Base-by-base conservation (phyloP, 495 filamentous ascomycete genomes). In the Aspergillus bridgeri region DNA sequence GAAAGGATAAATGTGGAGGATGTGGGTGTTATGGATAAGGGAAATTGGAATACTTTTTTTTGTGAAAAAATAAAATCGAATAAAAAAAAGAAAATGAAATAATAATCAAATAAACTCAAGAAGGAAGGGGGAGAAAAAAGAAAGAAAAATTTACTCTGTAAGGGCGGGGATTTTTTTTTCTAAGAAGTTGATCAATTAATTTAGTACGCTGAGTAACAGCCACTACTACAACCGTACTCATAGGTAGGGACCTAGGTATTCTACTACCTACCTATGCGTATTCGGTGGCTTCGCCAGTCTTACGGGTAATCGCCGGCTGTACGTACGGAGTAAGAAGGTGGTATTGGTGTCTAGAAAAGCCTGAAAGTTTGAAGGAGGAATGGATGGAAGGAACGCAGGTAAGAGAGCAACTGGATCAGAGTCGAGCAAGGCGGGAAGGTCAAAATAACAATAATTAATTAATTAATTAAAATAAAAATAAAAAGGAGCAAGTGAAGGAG, bases 11-110 rank as follows among this genome's bases (percentile, higher is more conserved):
- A 22, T 46, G 44, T 61, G 57, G 60, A 60, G 60, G 59, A 53
- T 56, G 53, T 59, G 58, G 51, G 55, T 50, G 55, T 51, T 60
- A 46, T 60, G 62, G 51, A 60, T 60, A 64, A 55, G 61, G 56
- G 48, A 58, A 60, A 62, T 22, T 19, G 44, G 4, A 46, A 46
- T 46, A 4, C 15, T 46, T 6, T 19, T 46, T 19, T 19, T 60
- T 57, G 52, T 33, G 53, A 56, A 21, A 53, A 54, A 61, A 53
- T 51, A 60, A 58, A 59, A 60, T 57, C 45, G 46, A 50, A 33
- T 22, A 19, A 22, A 17, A 22, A 53, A 44, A 23, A 22, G 22
- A 38, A 42, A 57, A 51, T 25, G 45, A 45, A 33, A 33, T 33
- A 33, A 7, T 33, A 33, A 33, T 47, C 45, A 53, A 56, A 61